Evolutionary conservation across 345 rosid species (phyloP), one percentile per base, ranked within the genome.

Genomic region (Camelina neglecta): DNA sequence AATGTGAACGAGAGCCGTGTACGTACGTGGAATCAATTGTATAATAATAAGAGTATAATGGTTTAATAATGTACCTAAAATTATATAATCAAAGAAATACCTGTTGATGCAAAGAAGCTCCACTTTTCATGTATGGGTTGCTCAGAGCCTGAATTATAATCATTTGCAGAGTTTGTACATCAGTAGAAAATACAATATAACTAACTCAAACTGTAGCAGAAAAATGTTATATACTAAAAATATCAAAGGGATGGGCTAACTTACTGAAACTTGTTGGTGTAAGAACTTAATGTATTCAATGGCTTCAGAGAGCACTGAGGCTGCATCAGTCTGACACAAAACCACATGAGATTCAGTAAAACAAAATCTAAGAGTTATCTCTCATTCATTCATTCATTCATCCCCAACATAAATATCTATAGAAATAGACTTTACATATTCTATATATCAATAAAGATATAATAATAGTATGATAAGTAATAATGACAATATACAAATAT

Each of bases 261-360:
- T 85, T 86, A 96, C 99, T 41, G 77, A 67, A 72, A 96, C 88
- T 87, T 96, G 98, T 33, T 87, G 92, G 82, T 96, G 99, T 79
- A 91, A 88, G 85, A 93, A 96, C 79, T 93, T 93, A 85, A 96
- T 93, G 89, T 93, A 91, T 75, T 89, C 98, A 75, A 96, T 89
- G 45, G 93, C 98, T 84, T 96, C 99, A 69, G 98, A 87, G 36
- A 96, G 99, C 87, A 96, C 99, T 13, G 99, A 96, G 69, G 99
- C 99, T 62, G 99, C 92, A 82, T 96, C 99, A 74, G 99, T 96
- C 99, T 96, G 88, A 66, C 80, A 82, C 71, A 64, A 78, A 49
- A 70, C 68, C 78, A 81, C 71, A 79, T 81, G 79, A 81, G 76
- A 78, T 69, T 81, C 68, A 81, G 75, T 65, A 75, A 79, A 62